A percentile compares a stretch with the other conserved stretches of the same genome.
Evolutionary conservation across 768 basidiomycete genomes (phyloP).

Genomic region (Rhodotorula babjevae): DNA sequence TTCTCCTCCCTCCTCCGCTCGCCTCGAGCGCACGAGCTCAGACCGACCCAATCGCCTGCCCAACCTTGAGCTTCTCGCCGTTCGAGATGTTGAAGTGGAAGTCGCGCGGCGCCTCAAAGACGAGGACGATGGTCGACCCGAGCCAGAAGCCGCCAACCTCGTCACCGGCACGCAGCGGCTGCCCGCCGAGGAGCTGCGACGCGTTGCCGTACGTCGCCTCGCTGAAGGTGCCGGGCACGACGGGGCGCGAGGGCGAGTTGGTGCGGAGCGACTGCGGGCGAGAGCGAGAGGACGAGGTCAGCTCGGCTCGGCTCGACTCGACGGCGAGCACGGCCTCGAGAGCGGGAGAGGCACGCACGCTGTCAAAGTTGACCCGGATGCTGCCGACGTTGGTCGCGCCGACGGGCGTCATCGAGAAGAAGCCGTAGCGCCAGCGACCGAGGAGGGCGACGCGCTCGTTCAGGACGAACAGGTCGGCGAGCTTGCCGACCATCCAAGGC

Average conservation of each 20-base stretch:
- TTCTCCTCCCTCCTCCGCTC: background rate
- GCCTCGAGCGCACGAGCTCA: background rate
- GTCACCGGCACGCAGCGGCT: conserved; percentile 78
- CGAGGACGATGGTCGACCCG: conserved; percentile 81
- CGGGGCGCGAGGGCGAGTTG: conserved; percentile 64
- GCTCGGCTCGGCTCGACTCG: too few species aligned
- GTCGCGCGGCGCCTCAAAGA: conserved; percentile 84
- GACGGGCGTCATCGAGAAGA: conserved; percentile 95
- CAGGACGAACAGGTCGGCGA: conserved; percentile 90
- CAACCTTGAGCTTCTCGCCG: conserved; percentile 61
- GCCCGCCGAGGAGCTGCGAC: conserved; percentile 74
- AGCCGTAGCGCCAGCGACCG: conserved; percentile 89
- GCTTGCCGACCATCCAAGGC: conserved; percentile 86
- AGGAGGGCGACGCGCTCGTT: conserved; percentile 95
- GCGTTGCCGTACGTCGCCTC: conserved; percentile 89
- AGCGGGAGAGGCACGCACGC: conserved; percentile 50
- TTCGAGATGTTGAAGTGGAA: conserved; percentile 83
- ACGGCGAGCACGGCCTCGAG: too few species aligned
- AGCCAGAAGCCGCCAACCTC: conserved; percentile 98
- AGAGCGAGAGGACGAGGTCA: too few species aligned
- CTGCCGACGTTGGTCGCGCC: conserved; percentile 97
- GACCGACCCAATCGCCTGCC: conserved; percentile 14
- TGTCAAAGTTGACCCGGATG: conserved; percentile 93
- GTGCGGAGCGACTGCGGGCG: conserved; percentile 68
- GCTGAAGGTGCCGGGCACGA: conserved; percentile 65